Percentiles rank a stretch among this genome's conserved stretches.
Conservation (phyloP, 2,329 filamentous ascomycete genomes). For the Pseudogymnoascus sp. region DNA sequence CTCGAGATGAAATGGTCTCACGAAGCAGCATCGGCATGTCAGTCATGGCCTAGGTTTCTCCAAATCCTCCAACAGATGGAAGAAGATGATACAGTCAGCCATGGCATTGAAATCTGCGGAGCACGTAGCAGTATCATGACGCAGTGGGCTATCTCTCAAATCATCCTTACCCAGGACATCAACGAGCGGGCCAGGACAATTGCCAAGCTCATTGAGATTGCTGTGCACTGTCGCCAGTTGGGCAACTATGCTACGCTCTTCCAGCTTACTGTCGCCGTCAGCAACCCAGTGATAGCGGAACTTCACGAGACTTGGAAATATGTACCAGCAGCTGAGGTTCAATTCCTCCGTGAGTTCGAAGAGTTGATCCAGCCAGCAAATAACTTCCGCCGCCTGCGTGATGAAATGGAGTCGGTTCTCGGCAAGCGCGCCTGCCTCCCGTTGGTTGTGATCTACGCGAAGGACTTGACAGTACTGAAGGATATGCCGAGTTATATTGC, state of each 20-base stretch:
- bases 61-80: slow-evolving; percentile 57
- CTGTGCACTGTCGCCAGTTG: slow-evolving; percentile 63
- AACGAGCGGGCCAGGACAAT: slow-evolving; percentile 69
- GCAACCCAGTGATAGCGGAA: slow-evolving; percentile 63
- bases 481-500: slow-evolving; percentile 70
- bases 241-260: slow-evolving; percentile 81
- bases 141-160: slow-evolving; percentile 77
- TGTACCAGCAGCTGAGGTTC: slow-evolving; percentile 56
- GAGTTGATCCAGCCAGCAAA: slow-evolving; percentile 64
- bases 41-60: slow-evolving; percentile 77
- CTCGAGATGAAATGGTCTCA: slow-evolving; percentile 73
- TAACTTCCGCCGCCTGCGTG: slow-evolving; percentile 69
- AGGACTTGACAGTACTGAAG: slow-evolving; percentile 74
- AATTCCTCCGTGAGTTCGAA: slow-evolving; percentile 62
- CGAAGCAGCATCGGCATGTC: slow-evolving; percentile 55
- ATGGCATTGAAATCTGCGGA: slow-evolving; percentile 73
- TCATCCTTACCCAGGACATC: slow-evolving; percentile 62
- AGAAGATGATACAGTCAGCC: not conserved
- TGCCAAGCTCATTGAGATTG: slow-evolving; percentile 76
- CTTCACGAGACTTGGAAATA: slow-evolving; percentile 64
- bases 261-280: slow-evolving; percentile 69
- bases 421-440: slow-evolving; percentile 68
- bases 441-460: slow-evolving; percentile 76
- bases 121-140: slow-evolving; percentile 83
- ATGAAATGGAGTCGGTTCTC: slow-evolving; percentile 66